phyloP scores from a whole-genome alignment of 192 early-diverging fungal species.

The Backusella tarrabulga region DNA sequence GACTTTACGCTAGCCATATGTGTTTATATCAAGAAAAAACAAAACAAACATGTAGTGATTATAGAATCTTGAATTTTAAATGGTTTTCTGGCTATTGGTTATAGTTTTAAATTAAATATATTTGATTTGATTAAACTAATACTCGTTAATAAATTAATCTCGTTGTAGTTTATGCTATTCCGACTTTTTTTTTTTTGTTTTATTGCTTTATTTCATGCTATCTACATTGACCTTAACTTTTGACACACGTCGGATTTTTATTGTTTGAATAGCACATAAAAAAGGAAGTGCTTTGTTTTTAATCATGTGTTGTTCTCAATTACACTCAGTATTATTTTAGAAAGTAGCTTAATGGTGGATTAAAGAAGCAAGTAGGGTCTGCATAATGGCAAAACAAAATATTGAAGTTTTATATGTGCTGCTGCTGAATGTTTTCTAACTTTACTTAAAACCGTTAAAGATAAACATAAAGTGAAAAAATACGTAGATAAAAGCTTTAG shows the following conservation, averaged over 20 bases:
- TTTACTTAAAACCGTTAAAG: neutral
- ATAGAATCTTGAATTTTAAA: neutral
- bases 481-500: neutral
- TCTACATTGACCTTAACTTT: neutral
- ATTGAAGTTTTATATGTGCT: neutral
- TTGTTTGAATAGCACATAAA: neutral
- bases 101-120: neutral
- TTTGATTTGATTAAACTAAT: neutral
- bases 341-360: neutral
- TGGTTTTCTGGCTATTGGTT: neutral
- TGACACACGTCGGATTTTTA: slow-evolving; percentile 1
- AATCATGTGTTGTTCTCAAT: neutral
- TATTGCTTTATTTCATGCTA: neutral
- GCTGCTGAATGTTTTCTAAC: neutral
- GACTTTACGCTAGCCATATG: neutral
- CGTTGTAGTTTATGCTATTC: neutral
- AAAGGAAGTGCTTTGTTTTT: neutral
- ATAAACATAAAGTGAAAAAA: neutral
- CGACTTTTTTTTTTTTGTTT: neutral
- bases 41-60: neutral
- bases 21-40: neutral
- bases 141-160: neutral
- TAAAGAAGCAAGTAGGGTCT: neutral
- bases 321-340: neutral
- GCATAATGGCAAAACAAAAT: neutral